These are phyloP conservation scores for Phellopilus nigrolimitatus DNA, from an alignment of 1,284 basidiomycete species.

Conservation along the genomic window DNA sequence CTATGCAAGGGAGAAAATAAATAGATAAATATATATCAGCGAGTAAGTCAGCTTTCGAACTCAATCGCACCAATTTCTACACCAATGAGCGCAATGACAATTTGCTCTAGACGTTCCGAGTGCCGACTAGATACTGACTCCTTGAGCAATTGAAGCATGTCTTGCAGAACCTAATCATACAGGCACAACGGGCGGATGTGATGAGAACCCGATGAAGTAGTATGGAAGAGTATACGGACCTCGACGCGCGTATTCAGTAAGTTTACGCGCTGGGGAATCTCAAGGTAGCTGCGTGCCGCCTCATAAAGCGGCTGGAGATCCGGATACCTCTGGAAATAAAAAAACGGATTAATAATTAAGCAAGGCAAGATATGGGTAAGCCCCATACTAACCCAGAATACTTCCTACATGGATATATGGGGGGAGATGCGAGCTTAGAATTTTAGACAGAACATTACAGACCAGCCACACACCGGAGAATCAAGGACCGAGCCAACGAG, in stretches of 20 bases:
- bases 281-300: conserved; percentile 88
- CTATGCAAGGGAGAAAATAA: conserved; percentile 32
- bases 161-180: conserved; percentile 84
- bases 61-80: conserved; percentile 71
- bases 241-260: conserved; percentile 92
- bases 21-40: conserved; percentile 11
- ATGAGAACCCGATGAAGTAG: conserved; percentile 4
- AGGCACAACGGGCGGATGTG: background rate
- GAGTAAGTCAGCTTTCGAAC: conserved; percentile 9
- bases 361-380: background rate
- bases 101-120: conserved; percentile 90
- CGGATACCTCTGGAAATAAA: conserved; percentile 61
- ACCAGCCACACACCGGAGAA: conserved; percentile 65
- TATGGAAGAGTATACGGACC: conserved; percentile 35
- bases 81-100: conserved; percentile 89
- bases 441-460: conserved; percentile 8
- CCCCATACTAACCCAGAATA: conserved; percentile 73
- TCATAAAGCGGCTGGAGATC: conserved; percentile 95
- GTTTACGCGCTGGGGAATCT: conserved; percentile 92
- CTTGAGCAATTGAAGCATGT: conserved; percentile 94
- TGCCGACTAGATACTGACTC: conserved; percentile 91
- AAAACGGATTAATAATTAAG: background rate
- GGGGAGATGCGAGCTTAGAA: conserved; percentile 6
- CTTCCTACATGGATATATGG: conserved; percentile 52
- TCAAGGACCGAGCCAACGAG: conserved; percentile 94